These are phyloP conservation scores for Boletus tylopilopsis DNA, from an alignment of 768 basidiomycete genomes.

Conservation along the genomic window DNA sequence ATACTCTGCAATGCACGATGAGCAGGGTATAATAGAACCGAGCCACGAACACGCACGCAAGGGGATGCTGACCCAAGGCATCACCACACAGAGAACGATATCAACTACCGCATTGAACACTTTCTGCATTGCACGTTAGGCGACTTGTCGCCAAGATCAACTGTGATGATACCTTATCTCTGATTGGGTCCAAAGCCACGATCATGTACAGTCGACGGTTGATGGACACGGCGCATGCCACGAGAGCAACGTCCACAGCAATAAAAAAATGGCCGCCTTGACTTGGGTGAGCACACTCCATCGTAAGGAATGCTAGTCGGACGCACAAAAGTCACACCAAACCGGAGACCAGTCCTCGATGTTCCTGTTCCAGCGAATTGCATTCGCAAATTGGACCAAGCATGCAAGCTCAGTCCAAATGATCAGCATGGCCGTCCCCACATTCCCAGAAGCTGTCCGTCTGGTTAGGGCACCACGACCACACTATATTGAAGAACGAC, in stretches of 20 bases:
- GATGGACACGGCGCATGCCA: constrained; percentile 42
- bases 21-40: neutral
- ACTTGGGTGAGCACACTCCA: neutral
- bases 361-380: constrained; percentile 36
- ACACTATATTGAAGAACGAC: neutral
- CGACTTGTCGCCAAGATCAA: neutral
- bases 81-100: constrained; percentile 26
- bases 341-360: constrained; percentile 32
- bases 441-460: constrained; percentile 21
- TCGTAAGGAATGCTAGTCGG: neutral
- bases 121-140: constrained; percentile 18
- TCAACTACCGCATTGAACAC: constrained; percentile 24
- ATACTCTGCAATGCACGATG: constrained; percentile 30
- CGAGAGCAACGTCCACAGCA: constrained; percentile 34
- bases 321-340: constrained; percentile 58
- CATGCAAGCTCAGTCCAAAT: constrained; percentile 29
- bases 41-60: constrained; percentile 21
- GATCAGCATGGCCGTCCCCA: constrained; percentile 33
- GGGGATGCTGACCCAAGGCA: constrained; percentile 32
- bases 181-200: constrained; percentile 21
- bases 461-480: neutral
- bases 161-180: constrained; percentile 5
- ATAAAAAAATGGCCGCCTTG: constrained; percentile 31
- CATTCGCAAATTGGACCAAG: constrained; percentile 32
- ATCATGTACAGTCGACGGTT: constrained; percentile 48